Evolutionary conservation across 169 alveolate species (phyloP).

Genomic region (Cryptosporidium ubiquitum): DNA sequence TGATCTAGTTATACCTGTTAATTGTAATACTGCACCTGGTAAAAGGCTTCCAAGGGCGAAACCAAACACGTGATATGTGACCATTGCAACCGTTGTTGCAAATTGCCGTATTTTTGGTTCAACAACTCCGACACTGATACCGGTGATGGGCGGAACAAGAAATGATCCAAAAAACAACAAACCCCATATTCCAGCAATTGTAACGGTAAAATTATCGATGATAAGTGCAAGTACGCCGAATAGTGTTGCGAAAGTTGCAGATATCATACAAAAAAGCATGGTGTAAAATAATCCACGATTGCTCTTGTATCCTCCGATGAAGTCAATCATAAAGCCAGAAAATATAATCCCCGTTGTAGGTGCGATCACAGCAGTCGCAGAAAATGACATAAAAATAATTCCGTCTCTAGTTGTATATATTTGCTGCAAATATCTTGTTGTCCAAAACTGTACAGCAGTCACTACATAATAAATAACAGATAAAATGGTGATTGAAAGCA

Average conservation of each 20-base stretch:
- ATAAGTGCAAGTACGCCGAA: conserved; percentile 36
- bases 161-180: conserved; percentile 66
- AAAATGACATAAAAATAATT: conserved; percentile 66
- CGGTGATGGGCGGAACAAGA: conserved; percentile 71
- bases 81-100: conserved; percentile 72
- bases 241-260: conserved; percentile 35
- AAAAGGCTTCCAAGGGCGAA: conserved; percentile 72
- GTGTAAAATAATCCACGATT: conserved; percentile 46
- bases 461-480: conserved; percentile 63
- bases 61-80: conserved; percentile 62
- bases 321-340: conserved; percentile 66
- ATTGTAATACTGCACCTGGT: conserved; percentile 63
- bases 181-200: conserved; percentile 68
- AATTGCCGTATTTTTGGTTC: conserved; percentile 50
- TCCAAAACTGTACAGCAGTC: conserved; percentile 68
- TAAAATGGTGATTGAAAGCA: conserved; percentile 34
- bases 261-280: conserved; percentile 35
- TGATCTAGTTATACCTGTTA: conserved; percentile 53
- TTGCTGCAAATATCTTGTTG: conserved; percentile 66
- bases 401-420: conserved; percentile 61
- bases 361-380: conserved; percentile 63
- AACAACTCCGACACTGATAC: conserved; percentile 73
- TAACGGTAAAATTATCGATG: conserved; percentile 36
- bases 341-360: conserved; percentile 63
- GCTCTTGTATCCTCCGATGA: conserved; percentile 61